Percentiles rank a stretch among this genome's conserved stretches.
Conservation (phyloP, 2,329 filamentous ascomycete genomes). For the Trichoderma koningii region DNA sequence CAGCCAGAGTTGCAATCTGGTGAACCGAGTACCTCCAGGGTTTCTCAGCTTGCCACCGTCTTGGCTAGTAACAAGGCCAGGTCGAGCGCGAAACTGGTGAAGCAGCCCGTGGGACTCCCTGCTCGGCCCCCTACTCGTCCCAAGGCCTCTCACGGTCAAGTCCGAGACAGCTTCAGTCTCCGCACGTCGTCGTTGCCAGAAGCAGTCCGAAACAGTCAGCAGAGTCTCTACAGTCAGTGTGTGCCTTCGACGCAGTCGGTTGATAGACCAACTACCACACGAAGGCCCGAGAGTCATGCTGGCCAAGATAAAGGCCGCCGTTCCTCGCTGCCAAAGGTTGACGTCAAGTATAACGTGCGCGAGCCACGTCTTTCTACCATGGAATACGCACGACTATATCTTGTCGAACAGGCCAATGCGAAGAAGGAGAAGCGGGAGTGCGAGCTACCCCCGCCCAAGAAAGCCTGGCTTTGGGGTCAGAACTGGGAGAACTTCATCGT, state of each 20-base stretch:
- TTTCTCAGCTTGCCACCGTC: conserved; percentile 6
- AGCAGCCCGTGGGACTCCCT: neutral
- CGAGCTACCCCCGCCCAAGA: conserved; percentile 37
- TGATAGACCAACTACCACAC: neutral
- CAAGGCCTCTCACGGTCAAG: neutral
- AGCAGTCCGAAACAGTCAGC: conserved; percentile 2
- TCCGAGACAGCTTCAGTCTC: conserved; percentile 18
- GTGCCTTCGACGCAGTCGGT: neutral
- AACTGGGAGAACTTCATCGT: conserved; percentile 43
- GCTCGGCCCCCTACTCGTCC: neutral
- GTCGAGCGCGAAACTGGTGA: conserved; percentile 10
- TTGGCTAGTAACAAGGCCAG: conserved; percentile 15
- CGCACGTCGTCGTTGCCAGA: conserved; percentile 13
- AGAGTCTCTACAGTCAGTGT: neutral
- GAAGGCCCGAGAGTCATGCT: neutral
- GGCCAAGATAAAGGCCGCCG: neutral
- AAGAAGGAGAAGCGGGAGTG: conserved; percentile 35
- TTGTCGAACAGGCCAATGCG: conserved; percentile 39
- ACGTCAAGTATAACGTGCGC: conserved; percentile 29
- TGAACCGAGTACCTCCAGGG: neutral
- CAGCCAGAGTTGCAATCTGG: conserved; percentile 29
- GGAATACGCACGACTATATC: conserved; percentile 44
- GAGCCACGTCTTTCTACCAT: conserved; percentile 44
- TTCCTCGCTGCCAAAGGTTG: neutral
- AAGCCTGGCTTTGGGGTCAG: conserved; percentile 41